phyloP scores from a whole-genome alignment of 2,329 filamentous ascomycete species.

The Xylaria sp. region DNA sequence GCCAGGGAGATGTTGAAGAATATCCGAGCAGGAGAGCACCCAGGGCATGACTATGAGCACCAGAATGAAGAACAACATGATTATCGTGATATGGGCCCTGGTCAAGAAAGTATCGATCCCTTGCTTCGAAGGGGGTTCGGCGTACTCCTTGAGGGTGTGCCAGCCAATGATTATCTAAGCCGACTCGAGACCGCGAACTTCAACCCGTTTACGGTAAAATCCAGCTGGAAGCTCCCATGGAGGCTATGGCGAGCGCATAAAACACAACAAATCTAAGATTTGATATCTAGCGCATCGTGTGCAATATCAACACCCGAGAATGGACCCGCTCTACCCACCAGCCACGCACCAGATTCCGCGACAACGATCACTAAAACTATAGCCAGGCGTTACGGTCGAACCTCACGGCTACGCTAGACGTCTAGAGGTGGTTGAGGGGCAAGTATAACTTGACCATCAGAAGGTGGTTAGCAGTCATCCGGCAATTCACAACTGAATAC shows the following conservation, averaged over 20 bases:
- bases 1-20: slow-evolving; percentile 89
- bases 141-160: slow-evolving; percentile 78
- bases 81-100: slow-evolving; percentile 47
- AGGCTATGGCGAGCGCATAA: slow-evolving; percentile 63
- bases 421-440: neutral
- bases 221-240: slow-evolving; percentile 85
- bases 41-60: slow-evolving; percentile 90
- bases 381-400: neutral
- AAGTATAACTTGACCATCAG: neutral
- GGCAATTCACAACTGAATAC: neutral
- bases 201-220: slow-evolving; percentile 73
- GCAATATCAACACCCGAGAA: no score
- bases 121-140: slow-evolving; percentile 71
- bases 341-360: no score
- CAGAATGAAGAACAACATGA: slow-evolving; percentile 73
- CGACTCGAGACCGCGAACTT: slow-evolving; percentile 82
- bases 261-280: slow-evolving; percentile 52
- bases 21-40: slow-evolving; percentile 72
- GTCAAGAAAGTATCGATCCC: slow-evolving; percentile 45
- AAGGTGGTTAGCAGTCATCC: neutral
- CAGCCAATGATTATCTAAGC: slow-evolving; percentile 78
- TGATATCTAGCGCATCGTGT: slow-evolving; percentile 6
- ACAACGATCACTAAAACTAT: neutral
- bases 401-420: neutral
- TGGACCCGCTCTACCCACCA: no score